phyloP scores from a whole-genome alignment of 1,284 basidiomycete species.

The Pseudozyma sp. region DNA sequence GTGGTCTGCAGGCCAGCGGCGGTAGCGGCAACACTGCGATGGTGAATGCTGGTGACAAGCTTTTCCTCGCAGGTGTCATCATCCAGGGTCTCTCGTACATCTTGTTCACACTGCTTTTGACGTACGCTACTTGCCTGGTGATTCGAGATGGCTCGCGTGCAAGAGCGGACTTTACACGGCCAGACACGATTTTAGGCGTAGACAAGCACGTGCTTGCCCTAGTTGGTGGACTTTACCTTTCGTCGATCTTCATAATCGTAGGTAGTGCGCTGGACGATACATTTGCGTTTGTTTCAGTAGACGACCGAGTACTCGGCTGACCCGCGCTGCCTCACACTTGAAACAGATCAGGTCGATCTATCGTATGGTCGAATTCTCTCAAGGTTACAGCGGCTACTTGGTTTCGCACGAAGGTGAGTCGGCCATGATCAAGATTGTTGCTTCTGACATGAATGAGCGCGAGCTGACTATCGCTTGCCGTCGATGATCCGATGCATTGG shows the following conservation, averaged over 20 bases:
- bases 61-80: constrained; percentile 54
- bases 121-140: constrained; percentile 28
- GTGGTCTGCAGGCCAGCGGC: constrained; percentile 46
- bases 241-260: constrained; percentile 37
- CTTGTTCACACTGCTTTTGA: constrained; percentile 45
- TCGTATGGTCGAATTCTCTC: constrained; percentile 52
- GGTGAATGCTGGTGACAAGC: constrained; percentile 37
- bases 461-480: not conserved
- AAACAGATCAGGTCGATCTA: constrained; percentile 48
- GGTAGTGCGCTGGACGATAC: not conserved
- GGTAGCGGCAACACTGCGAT: constrained; percentile 20
- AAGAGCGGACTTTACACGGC: not conserved
- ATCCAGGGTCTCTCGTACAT: constrained; percentile 52
- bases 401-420: constrained; percentile 49
- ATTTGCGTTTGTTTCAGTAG: not conserved
- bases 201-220: constrained; percentile 26
- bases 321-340: not conserved
- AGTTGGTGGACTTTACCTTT: constrained; percentile 33
- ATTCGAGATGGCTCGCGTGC: constrained; percentile 17
- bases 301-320: not conserved
- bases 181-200: constrained; percentile 20
- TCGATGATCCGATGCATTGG: not conserved
- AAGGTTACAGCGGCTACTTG: constrained; percentile 52
- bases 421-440: too few species aligned
- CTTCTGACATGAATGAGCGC: not conserved